phyloP scores from a whole-genome alignment of 1,284 basidiomycete species.

The Agroathelia rolfsii region DNA sequence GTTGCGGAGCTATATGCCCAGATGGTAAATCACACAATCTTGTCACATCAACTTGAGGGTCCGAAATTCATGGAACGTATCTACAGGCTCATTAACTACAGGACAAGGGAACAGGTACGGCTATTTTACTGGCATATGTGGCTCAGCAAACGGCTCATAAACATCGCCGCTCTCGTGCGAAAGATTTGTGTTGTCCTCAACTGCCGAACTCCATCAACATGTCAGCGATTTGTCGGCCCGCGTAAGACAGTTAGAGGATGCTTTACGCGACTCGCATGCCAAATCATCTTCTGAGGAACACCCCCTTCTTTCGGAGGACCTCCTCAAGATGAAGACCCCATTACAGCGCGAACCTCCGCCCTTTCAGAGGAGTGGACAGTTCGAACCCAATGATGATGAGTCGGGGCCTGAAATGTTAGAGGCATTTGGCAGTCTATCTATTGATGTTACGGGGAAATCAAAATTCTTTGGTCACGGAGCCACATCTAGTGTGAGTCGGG shows the following conservation, averaged over 20 bases:
- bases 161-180: slow-evolving; percentile 9
- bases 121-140: slow-evolving; percentile 7
- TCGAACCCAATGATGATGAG: slow-evolving; percentile 44
- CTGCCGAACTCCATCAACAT: slow-evolving; percentile 74
- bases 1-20: slow-evolving; percentile 65
- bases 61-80: slow-evolving; percentile 5
- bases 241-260: slow-evolving; percentile 71
- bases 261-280: slow-evolving; percentile 47
- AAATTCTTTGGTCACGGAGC: slow-evolving; percentile 69
- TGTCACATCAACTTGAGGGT: background rate
- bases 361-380: slow-evolving; percentile 18
- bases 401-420: slow-evolving; percentile 60
- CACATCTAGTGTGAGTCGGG: slow-evolving; percentile 57
- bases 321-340: slow-evolving; percentile 62
- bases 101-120: slow-evolving; percentile 71
- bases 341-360: slow-evolving; percentile 48
- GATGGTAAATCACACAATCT: slow-evolving; percentile 29
- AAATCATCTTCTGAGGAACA: slow-evolving; percentile 53
- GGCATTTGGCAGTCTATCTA: slow-evolving; percentile 66
- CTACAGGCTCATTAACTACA: slow-evolving; percentile 59
- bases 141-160: slow-evolving; percentile 3
- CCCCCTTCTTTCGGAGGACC: slow-evolving; percentile 57
- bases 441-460: slow-evolving; percentile 55
- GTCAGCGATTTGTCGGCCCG: slow-evolving; percentile 65
- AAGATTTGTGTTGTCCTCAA: slow-evolving; percentile 74